Conservation (phyloP, 768 basidiomycete genomes). For the Mycena galopus region DNA sequence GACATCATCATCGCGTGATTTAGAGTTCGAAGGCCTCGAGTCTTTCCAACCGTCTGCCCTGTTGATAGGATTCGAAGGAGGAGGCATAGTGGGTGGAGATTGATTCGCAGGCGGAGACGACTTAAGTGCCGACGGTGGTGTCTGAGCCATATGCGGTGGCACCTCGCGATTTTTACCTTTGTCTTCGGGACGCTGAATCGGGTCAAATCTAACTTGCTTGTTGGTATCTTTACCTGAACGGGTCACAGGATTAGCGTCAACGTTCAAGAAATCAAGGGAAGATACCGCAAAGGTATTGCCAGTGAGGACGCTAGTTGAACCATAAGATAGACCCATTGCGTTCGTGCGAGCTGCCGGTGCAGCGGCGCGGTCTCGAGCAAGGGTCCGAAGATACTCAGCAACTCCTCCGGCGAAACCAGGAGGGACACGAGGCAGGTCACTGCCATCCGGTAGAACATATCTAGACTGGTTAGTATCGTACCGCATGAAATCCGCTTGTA, state of each 20-base stretch:
- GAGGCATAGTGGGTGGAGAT: not conserved
- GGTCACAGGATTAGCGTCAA: constrained; percentile 2
- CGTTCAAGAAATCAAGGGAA: not conserved
- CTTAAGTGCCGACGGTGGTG: not conserved
- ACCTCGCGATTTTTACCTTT: constrained; percentile 3
- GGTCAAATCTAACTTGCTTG: not conserved
- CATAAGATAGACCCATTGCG: constrained; percentile 3
- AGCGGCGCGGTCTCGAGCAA: not conserved
- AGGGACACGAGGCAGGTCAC: not conserved
- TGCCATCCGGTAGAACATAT: not conserved
- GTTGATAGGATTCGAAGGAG: not conserved
- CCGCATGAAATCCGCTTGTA: not conserved
- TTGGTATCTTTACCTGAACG: constrained; percentile 15
- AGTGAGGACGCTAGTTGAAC: not conserved
- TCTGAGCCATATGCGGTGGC: not conserved
- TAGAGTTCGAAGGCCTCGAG: not conserved
- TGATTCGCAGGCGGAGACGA: no score
- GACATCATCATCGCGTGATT: not conserved
- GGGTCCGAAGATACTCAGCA: constrained; percentile 2
- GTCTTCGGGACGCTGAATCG: not conserved
- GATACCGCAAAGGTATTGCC: constrained; percentile 16
- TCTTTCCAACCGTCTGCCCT: no score
- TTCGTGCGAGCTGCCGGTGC: not conserved
- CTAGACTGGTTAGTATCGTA: not conserved
- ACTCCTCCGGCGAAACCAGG: not conserved